phyloP scores from a whole-genome alignment of 164 flowering plant genomes.

The Cinnamomum micranthum region DNA sequence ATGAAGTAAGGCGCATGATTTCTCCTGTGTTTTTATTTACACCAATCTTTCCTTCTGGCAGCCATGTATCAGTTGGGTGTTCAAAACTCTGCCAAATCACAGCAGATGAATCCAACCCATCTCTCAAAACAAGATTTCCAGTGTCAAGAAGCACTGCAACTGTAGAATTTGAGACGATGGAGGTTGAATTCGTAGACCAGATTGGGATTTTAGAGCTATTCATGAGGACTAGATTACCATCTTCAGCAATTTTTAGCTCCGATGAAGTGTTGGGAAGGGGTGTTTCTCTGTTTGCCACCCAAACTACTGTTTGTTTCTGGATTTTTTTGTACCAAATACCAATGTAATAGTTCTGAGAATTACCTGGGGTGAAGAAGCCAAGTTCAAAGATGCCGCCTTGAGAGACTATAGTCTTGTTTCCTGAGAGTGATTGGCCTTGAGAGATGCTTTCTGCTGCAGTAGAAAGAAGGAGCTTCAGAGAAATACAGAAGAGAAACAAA shows the following conservation, averaged over 20 bases:
- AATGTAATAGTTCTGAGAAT: slow-evolving; percentile 18
- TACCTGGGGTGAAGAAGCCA: slow-evolving; percentile 26
- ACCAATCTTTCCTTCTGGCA: slow-evolving; percentile 6
- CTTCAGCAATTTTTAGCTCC: slow-evolving; percentile 16
- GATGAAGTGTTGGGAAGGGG: slow-evolving; percentile 14
- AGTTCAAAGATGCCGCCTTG: slow-evolving; percentile 14
- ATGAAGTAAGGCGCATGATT: neutral
- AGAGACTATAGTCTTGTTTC: slow-evolving; percentile 20
- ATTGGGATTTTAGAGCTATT: slow-evolving; percentile 30
- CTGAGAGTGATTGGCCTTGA: slow-evolving; percentile 19
- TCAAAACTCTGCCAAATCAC: slow-evolving; percentile 64
- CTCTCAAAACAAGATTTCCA: slow-evolving; percentile 56
- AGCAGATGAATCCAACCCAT: slow-evolving; percentile 17
- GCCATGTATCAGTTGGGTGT: slow-evolving; percentile 6
- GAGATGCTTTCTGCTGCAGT: slow-evolving; percentile 17
- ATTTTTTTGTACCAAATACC: slow-evolving; percentile 21
- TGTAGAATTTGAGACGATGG: slow-evolving; percentile 17
- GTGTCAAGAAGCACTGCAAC: slow-evolving; percentile 40
- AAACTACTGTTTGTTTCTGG: slow-evolving; percentile 15
- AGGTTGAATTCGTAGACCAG: slow-evolving; percentile 54
- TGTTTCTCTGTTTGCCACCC: slow-evolving; percentile 30
- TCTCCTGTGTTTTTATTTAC: neutral
- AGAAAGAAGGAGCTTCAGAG: slow-evolving; percentile 1
- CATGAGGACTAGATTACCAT: slow-evolving; percentile 55
- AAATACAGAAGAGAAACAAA: slow-evolving; percentile 4